phyloP scores from a whole-genome alignment of 345 rosid species.

The Rhizophora mangle region DNA sequence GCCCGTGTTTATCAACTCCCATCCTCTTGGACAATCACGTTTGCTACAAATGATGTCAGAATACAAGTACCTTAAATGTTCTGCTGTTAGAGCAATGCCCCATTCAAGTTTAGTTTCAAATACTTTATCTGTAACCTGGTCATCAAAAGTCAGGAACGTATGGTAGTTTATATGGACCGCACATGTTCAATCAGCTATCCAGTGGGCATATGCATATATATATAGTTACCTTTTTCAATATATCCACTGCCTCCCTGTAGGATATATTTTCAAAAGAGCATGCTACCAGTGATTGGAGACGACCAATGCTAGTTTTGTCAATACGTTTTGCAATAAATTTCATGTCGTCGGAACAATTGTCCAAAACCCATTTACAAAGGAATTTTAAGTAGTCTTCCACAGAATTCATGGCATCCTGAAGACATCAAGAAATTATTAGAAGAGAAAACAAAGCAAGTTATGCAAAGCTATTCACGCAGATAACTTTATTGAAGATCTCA shows the following conservation, averaged over 20 bases:
- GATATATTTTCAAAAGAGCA: conserved; percentile 48
- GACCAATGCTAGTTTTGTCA: conserved; percentile 45
- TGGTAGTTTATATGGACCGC: background rate
- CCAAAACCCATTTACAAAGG: conserved; percentile 69
- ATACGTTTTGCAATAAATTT: conserved; percentile 56
- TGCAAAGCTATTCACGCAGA: too few species aligned
- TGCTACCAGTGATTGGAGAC: conserved; percentile 48
- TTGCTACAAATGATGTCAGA: background rate
- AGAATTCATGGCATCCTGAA: conserved; percentile 77
- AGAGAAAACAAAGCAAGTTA: background rate
- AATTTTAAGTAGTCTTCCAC: conserved; percentile 67
- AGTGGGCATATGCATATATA: background rate
- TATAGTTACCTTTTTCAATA: conserved; percentile 48
- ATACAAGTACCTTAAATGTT: conserved; percentile 64
- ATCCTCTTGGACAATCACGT: background rate
- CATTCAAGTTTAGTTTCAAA: conserved; percentile 57
- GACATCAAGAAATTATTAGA: conserved; percentile 7
- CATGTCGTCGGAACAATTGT: conserved; percentile 62
- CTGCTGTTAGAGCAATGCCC: conserved; percentile 64
- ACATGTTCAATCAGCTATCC: background rate
- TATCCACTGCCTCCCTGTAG: conserved; percentile 56
- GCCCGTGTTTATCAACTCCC: background rate
- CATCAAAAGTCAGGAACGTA: background rate
- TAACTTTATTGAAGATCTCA: background rate
- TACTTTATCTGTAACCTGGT: conserved; percentile 46